Percentiles rank a stretch among this genome's conserved stretches.
Conservation (phyloP, 768 basidiomycete species). For the Lentinula detonsa region DNA sequence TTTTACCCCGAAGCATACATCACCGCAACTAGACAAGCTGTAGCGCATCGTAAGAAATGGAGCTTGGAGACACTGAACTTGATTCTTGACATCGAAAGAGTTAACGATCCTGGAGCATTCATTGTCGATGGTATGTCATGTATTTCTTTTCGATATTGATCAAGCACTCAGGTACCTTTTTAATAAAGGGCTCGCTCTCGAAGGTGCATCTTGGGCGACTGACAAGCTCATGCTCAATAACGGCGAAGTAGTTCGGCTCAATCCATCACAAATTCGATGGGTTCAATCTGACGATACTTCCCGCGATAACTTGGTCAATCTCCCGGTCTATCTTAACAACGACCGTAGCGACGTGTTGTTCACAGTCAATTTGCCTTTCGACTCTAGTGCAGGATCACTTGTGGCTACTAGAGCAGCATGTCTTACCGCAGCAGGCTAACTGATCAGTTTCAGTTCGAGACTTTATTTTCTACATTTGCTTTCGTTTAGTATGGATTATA, state of each 20-base stretch:
- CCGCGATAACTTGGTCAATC: conserved; percentile 49
- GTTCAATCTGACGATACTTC: conserved; percentile 48
- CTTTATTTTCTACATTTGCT: not conserved
- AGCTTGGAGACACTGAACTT: conserved; percentile 86
- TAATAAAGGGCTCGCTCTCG: conserved; percentile 68
- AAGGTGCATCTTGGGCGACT: conserved; percentile 76
- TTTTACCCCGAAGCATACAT: conserved; percentile 98
- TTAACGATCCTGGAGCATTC: conserved; percentile 75
- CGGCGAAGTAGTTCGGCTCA: conserved; percentile 73
- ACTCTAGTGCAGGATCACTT: conserved; percentile 54
- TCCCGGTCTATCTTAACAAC: conserved; percentile 91
- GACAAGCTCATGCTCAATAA: conserved; percentile 77
- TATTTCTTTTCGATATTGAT: not conserved
- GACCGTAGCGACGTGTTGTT: conserved; percentile 89
- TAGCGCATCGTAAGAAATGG: conserved; percentile 88
- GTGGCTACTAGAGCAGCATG: conserved; percentile 89
- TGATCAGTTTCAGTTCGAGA: not conserved
- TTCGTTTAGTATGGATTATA: conserved; percentile 8
- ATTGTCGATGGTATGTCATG: conserved; percentile 73
- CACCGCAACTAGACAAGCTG: conserved; percentile 93
- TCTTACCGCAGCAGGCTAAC: conserved; percentile 73
- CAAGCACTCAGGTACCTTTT: not conserved
- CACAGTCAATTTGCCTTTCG: conserved; percentile 80
- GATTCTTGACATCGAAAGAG: conserved; percentile 74
- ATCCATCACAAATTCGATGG: conserved; percentile 86